Percentiles rank a stretch among this genome's conserved stretches.
Conservation (phyloP, 2,329 filamentous ascomycete genomes). For the Exophiala lecanii-corni region DNA sequence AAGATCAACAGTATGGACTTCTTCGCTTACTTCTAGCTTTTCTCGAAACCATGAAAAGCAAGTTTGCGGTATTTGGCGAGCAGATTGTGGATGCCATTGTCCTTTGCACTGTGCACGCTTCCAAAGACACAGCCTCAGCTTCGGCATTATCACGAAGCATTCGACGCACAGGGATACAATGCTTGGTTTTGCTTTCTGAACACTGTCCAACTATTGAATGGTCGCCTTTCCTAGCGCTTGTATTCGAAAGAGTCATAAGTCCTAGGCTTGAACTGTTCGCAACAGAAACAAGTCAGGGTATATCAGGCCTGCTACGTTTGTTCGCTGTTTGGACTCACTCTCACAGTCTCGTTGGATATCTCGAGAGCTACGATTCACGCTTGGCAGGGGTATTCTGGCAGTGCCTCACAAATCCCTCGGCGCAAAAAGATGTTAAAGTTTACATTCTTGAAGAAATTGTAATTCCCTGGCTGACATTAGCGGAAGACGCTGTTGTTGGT, state of each 20-base stretch:
- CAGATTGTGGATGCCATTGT: constrained; percentile 71
- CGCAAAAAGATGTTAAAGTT: constrained; percentile 80
- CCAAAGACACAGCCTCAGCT: constrained; percentile 29
- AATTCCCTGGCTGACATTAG: constrained; percentile 38
- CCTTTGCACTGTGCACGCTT: constrained; percentile 72
- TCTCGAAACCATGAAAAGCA: constrained; percentile 74
- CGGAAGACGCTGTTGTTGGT: constrained; percentile 58
- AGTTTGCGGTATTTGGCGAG: constrained; percentile 63
- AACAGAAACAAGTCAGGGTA: constrained; percentile 79
- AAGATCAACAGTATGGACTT: constrained; percentile 82
- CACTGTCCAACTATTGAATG: constrained; percentile 68
- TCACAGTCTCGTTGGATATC: constrained; percentile 61
- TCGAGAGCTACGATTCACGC: constrained; percentile 56
- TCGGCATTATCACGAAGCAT: constrained; percentile 45
- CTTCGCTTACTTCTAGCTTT: constrained; percentile 73
- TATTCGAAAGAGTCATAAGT: constrained; percentile 70
- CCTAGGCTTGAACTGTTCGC: constrained; percentile 75
- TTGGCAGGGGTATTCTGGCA: constrained; percentile 69
- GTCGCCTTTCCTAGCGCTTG: constrained; percentile 62
- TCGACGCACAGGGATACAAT: constrained; percentile 65
- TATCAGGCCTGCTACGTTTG: constrained; percentile 76
- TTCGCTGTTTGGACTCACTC: constrained; percentile 76
- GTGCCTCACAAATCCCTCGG: constrained; percentile 65
- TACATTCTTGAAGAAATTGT: constrained; percentile 73
- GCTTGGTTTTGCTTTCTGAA: constrained; percentile 71